Percentiles rank a stretch among this genome's conserved stretches.
These are phyloP conservation scores for Cryphonectria radicalis DNA, from an alignment of 2,329 filamentous ascomycete species.

Conservation along the genomic window DNA sequence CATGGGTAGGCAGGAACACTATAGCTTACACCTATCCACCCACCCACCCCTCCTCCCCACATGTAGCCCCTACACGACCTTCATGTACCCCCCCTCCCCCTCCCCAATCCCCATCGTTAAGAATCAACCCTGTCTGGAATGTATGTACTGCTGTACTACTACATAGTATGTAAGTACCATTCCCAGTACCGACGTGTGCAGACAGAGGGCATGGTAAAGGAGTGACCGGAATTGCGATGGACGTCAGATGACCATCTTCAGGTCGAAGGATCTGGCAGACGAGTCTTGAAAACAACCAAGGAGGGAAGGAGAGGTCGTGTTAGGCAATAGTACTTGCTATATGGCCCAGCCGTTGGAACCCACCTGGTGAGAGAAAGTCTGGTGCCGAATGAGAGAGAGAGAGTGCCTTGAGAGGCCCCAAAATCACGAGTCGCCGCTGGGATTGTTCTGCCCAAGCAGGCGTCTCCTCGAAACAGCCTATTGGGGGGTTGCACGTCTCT, in stretches of 20 bases:
- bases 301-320: neutral
- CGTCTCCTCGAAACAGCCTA: neutral
- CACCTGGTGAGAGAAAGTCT: neutral
- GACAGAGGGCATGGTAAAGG: neutral
- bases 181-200: neutral
- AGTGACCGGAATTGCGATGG: conserved; percentile 17
- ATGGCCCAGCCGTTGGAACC: neutral
- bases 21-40: neutral
- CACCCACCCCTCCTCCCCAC: neutral
- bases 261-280: conserved; percentile 2
- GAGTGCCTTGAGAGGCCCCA: neutral
- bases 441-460: neutral
- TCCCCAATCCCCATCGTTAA: neutral
- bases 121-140: neutral
- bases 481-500: neutral
- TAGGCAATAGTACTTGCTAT: neutral
- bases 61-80: neutral
- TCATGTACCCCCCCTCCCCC: neutral
- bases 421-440: neutral
- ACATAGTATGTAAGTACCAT: neutral
- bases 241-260: neutral
- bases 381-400: neutral
- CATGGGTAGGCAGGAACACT: neutral
- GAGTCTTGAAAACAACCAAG: neutral
- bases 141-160: neutral